phyloP scores from a whole-genome alignment of 2,329 filamentous ascomycete species.

The Scytalidium lignicola region DNA sequence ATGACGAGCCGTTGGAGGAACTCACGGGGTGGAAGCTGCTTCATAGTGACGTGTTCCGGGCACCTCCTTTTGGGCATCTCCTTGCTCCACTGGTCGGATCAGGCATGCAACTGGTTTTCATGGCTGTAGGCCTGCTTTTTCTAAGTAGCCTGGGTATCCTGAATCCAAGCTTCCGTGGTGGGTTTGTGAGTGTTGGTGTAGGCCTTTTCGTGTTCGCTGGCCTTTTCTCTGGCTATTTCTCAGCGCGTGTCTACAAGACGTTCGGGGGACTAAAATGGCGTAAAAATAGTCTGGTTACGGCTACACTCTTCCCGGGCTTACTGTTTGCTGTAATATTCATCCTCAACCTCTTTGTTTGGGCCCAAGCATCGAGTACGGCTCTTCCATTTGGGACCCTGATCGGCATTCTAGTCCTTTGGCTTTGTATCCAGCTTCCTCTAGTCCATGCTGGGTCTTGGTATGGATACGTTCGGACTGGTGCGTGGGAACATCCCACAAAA shows the following conservation, averaged over 20 bases:
- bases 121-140: conserved; percentile 66
- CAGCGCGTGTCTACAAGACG: conserved; percentile 74
- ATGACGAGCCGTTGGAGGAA: conserved; percentile 72
- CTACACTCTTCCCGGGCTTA: conserved; percentile 72
- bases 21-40: conserved; percentile 84
- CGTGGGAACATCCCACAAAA: conserved; percentile 80
- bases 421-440: conserved; percentile 79
- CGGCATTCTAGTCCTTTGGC: conserved; percentile 70
- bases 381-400: conserved; percentile 78
- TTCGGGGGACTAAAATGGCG: conserved; percentile 72
- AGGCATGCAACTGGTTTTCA: conserved; percentile 81
- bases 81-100: conserved; percentile 79
- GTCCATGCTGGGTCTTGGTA: conserved; percentile 78
- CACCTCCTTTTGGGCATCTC: conserved; percentile 64
- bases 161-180: conserved; percentile 85
- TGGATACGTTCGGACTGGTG: conserved; percentile 60
- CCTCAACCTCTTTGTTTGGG: conserved; percentile 85
- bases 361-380: conserved; percentile 81
- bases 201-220: conserved; percentile 81
- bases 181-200: conserved; percentile 78
- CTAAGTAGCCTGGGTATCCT: conserved; percentile 72
- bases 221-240: conserved; percentile 83
- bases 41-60: conserved; percentile 81
- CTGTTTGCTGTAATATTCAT: conserved; percentile 71
- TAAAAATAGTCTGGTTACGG: conserved; percentile 73